phyloP scores from a whole-genome alignment of 78 protist species.

The Chrysochromulina parva region DNA sequence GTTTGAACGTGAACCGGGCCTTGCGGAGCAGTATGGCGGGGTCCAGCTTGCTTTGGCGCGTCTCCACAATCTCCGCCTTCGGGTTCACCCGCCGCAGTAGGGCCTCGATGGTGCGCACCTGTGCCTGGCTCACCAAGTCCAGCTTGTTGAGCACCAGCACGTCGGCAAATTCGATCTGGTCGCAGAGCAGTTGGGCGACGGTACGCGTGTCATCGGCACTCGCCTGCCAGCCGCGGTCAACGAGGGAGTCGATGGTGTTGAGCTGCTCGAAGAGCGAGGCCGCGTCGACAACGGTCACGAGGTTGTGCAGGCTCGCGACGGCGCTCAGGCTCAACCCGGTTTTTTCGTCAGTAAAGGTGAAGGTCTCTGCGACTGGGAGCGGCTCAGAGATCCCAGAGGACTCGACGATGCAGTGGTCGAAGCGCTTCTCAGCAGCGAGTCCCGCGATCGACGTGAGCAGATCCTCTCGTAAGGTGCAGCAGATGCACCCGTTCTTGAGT shows the following conservation, averaged over 20 bases:
- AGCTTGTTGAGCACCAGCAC: slow-evolving; percentile 85
- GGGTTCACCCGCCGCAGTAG: background rate
- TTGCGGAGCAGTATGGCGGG: background rate
- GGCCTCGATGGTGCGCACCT: background rate
- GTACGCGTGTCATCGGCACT: slow-evolving; percentile 48
- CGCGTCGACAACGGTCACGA: slow-evolving; percentile 76
- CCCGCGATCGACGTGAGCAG: slow-evolving; percentile 68
- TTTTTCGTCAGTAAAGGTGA: slow-evolving; percentile 56
- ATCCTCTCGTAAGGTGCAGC: slow-evolving; percentile 55
- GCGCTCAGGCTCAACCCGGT: background rate
- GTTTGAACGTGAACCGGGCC: background rate
- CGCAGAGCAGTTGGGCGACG: slow-evolving; percentile 77
- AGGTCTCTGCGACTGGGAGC: slow-evolving; percentile 87
- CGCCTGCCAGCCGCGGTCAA: background rate
- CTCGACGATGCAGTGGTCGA: slow-evolving; percentile 69
- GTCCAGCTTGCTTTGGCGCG: background rate
- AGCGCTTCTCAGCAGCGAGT: background rate
- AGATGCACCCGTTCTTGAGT: slow-evolving; percentile 29
- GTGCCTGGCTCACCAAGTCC: background rate
- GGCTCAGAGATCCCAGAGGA: slow-evolving; percentile 85
- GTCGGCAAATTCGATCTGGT: slow-evolving; percentile 89
- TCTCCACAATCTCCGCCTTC: background rate
- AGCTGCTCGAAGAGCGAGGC: background rate
- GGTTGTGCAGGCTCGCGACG: slow-evolving; percentile 58
- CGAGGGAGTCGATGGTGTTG: background rate